Base-by-base conservation (phyloP, 2,329 filamentous ascomycete genomes). In the Gaeumannomyces sp. region DNA sequence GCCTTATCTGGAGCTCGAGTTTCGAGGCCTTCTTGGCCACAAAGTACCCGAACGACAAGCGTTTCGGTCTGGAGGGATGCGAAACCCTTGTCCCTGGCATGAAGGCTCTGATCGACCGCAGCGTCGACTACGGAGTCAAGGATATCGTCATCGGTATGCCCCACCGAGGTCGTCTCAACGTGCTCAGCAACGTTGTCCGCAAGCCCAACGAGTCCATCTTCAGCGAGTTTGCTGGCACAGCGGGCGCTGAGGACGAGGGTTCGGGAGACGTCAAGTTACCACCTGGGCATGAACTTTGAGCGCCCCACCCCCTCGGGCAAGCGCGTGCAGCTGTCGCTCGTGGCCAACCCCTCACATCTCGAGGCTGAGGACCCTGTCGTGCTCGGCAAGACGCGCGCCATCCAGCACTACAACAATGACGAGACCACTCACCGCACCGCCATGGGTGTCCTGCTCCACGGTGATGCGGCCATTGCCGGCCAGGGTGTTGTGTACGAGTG, bases 141-240 rank as follows among this genome's bases (percentile, higher is more conserved):
- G 95, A 99, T 75, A 98, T 99, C 72, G 91, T 99, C 74, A 99
- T 99, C 74, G 95, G 95, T 73, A 99, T 99, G 95, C 95, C 95
- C 70, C 95, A 99, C 79, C 93, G 95, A 86, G 95, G 95, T 74
- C 92, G 95, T 83, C 88, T 99, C 69, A 99, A 99, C 75, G 93
- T 99, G 64, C 87, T 99, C 68, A 96, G 91, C 82, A 99, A 99
- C 80, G 95, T 99, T 74, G 95, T 99, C 71, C 90, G 95, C 75
- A 99, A 99, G 82, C 94, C 95, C 72, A 99, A 99, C 79, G 95
- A 98, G 82, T 98, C 95, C 70, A 99, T 99, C 79, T 99, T 99
- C 83, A 96, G 91, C 76, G 95, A 99, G 78, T 99, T 99, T 74
- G 91, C 92, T 68, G 95, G 95, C 72, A 92, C 90, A 60, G 82